Evolutionary conservation across 2,329 filamentous ascomycete genomes (phyloP).

Genomic region (Trichophyton verrucosum): DNA sequence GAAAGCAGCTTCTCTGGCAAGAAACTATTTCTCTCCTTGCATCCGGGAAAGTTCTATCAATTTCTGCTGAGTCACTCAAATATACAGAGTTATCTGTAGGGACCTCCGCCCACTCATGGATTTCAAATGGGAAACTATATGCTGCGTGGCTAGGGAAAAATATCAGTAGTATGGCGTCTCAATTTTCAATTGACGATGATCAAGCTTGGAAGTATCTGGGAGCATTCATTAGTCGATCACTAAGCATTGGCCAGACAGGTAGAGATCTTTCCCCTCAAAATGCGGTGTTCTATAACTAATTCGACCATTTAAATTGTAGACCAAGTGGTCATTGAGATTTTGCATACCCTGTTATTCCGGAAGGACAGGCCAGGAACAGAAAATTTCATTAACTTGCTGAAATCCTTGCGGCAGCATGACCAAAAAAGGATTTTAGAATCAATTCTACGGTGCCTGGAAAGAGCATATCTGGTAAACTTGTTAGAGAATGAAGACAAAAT

Average conservation of each 20-base stretch:
- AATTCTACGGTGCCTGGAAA: constrained; percentile 25
- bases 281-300: neutral
- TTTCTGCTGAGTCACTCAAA: constrained; percentile 43
- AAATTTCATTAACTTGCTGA: constrained; percentile 29
- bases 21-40: constrained; percentile 48
- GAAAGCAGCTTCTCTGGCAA: constrained; percentile 48
- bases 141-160: constrained; percentile 59
- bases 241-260: constrained; percentile 65
- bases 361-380: constrained; percentile 18
- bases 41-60: constrained; percentile 48
- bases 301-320: constrained; percentile 21
- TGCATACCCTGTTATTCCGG: constrained; percentile 25
- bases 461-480: neutral
- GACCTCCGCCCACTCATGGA: constrained; percentile 39
- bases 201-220: constrained; percentile 26
- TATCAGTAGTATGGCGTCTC: constrained; percentile 36
- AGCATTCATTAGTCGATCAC: constrained; percentile 44
- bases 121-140: constrained; percentile 53
- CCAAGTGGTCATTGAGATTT: constrained; percentile 30
- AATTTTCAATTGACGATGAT: constrained; percentile 29
- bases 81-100: constrained; percentile 23
- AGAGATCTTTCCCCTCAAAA: constrained; percentile 12
- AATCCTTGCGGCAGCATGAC: constrained; percentile 36
- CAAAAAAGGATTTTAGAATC: constrained; percentile 36
- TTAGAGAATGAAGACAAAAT: neutral